Conservation (phyloP, 345 rosid genomes). For the Pistacia atlantica region DNA sequence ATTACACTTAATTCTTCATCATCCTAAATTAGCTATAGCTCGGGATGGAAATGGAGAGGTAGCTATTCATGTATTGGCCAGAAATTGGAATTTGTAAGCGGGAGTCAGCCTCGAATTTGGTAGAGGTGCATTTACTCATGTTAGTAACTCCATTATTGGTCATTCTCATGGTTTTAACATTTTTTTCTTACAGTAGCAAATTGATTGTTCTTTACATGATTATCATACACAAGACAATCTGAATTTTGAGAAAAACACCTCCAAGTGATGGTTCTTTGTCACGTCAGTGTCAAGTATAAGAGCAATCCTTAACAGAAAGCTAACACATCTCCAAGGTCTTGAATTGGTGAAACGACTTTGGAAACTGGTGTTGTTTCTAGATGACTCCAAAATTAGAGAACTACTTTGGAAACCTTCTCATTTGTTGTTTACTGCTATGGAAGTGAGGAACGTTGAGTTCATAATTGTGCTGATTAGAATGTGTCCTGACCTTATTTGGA, state of each 20-base stretch:
- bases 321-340: slow-evolving; percentile 30
- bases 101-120: slow-evolving; percentile 13
- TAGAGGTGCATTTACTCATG: slow-evolving; percentile 27
- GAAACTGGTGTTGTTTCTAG: slow-evolving; percentile 30
- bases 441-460: slow-evolving; percentile 38
- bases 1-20: too few species aligned
- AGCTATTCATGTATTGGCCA: too few species aligned
- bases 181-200: slow-evolving; percentile 38
- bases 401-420: slow-evolving; percentile 28
- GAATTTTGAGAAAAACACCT: too few species aligned
- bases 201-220: too few species aligned
- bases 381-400: slow-evolving; percentile 31
- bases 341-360: slow-evolving; percentile 38
- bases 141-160: slow-evolving; percentile 26
- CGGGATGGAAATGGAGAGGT: too few species aligned
- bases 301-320: slow-evolving; percentile 21
- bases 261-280: neutral
- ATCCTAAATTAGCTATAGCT: too few species aligned
- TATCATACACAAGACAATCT: neutral
- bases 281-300: slow-evolving; percentile 39
- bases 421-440: slow-evolving; percentile 41
- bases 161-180: neutral
- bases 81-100: neutral
- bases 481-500: slow-evolving; percentile 41
- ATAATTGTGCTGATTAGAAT: slow-evolving; percentile 22